These are phyloP conservation scores for Colletotrichum tabaci DNA, from an alignment of 2,329 filamentous ascomycete genomes.

Conservation along the genomic window DNA sequence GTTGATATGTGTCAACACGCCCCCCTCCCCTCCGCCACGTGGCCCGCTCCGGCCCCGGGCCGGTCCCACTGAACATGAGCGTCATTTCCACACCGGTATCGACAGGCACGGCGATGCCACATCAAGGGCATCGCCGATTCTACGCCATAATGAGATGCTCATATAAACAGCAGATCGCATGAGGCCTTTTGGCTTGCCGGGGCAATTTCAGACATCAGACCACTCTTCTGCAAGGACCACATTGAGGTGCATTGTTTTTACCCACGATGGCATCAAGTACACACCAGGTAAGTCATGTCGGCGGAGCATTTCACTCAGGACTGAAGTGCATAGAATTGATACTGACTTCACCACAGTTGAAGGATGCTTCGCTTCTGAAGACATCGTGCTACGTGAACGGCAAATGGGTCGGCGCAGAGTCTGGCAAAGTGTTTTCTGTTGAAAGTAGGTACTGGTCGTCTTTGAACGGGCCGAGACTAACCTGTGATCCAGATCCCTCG, in stretches of 20 bases:
- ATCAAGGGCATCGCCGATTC: constrained; percentile 13
- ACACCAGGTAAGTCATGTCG: constrained; percentile 16
- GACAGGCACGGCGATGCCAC: constrained; percentile 17
- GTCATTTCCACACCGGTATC: constrained; percentile 35
- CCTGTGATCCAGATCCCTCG: constrained; percentile 73
- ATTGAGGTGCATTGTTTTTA: constrained; percentile 15
- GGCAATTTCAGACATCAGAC: constrained; percentile 2
- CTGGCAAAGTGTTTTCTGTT: constrained; percentile 82
- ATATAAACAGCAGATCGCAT: constrained; percentile 31
- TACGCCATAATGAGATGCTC: constrained; percentile 21
- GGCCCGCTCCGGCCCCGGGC: constrained; percentile 32
- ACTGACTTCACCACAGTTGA: constrained; percentile 58
- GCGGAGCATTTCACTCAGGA: background rate
- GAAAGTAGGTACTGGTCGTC: constrained; percentile 58
- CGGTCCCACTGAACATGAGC: constrained; percentile 30
- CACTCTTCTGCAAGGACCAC: constrained; percentile 16
- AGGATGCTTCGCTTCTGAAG: constrained; percentile 78
- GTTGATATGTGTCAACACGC: constrained; percentile 36
- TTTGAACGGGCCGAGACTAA: constrained; percentile 4
- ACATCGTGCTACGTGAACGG: constrained; percentile 82
- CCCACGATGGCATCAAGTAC: constrained; percentile 29
- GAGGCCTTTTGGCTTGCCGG: background rate
- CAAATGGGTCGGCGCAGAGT: constrained; percentile 80
- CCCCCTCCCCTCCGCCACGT: constrained; percentile 9
- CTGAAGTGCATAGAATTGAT: background rate